Conservation (phyloP, 345 rosid species). For the Populus euphratica region DNA sequence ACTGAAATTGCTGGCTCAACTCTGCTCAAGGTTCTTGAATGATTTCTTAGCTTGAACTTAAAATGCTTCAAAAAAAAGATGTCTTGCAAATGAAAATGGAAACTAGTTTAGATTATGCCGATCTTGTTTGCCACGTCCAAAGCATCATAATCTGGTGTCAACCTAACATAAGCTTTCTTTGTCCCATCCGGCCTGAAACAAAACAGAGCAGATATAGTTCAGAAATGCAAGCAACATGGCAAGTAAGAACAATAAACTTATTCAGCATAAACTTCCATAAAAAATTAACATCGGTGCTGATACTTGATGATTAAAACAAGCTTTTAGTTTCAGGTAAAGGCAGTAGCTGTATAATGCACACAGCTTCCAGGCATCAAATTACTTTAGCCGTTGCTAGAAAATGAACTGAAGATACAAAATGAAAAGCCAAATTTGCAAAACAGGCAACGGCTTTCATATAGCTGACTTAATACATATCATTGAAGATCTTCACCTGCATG, state of each 20-base stretch:
- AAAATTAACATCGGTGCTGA: background rate
- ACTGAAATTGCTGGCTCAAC: background rate
- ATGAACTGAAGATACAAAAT: background rate
- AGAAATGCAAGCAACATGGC: background rate
- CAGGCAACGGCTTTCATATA: background rate
- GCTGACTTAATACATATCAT: background rate
- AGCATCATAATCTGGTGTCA: constrained; percentile 89
- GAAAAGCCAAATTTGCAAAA: background rate
- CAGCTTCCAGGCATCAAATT: background rate
- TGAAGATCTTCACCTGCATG: background rate
- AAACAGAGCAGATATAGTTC: background rate
- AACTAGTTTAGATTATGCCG: constrained; percentile 61
- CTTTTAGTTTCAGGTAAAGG: background rate
- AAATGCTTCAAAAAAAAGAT: background rate
- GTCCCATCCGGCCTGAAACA: constrained; percentile 84
- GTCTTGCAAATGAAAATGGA: background rate
- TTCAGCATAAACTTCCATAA: background rate
- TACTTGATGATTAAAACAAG: background rate
- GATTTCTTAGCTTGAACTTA: background rate
- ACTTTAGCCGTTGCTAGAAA: background rate
- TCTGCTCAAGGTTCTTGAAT: background rate
- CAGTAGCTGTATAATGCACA: background rate
- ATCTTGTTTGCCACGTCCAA: constrained; percentile 96
- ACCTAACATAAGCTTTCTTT: constrained; percentile 88
- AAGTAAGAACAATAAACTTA: background rate